Percentiles rank a stretch among this genome's conserved stretches.
Conservation (phyloP, 2,329 filamentous ascomycete genomes). For the Coniochaeta hoffmannii region DNA sequence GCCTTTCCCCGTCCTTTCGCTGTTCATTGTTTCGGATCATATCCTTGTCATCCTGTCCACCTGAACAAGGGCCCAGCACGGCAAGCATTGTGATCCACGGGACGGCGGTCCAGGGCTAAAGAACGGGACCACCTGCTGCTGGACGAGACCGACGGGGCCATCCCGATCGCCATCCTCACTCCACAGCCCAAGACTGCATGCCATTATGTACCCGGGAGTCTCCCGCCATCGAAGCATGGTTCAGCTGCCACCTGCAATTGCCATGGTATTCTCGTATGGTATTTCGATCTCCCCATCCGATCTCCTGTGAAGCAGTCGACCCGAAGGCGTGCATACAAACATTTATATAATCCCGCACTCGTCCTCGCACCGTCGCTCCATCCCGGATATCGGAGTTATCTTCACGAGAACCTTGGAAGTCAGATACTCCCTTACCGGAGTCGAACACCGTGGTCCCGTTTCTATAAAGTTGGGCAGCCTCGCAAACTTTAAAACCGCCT, state of each 20-base stretch:
- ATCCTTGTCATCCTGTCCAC: background rate
- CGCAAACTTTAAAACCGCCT: background rate
- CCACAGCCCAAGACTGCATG: background rate
- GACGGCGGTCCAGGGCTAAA: background rate
- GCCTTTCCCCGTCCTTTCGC: background rate
- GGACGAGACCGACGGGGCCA: too few relatives aligned
- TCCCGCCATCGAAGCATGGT: background rate
- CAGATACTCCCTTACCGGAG: background rate
- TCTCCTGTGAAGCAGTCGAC: background rate
- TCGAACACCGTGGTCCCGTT: background rate
- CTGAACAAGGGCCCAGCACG: background rate
- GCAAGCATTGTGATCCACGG: background rate
- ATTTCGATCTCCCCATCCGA: background rate
- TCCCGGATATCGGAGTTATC: background rate
- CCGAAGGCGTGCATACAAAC: background rate
- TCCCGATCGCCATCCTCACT: background rate
- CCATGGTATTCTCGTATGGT: background rate
- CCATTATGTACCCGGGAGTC: background rate
- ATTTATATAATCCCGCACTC: constrained; percentile 1
- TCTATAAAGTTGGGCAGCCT: background rate
- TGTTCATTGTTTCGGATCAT: background rate
- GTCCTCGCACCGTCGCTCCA: background rate
- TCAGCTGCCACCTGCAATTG: background rate
- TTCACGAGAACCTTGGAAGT: background rate
- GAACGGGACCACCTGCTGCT: background rate